Evolutionary conservation across 345 rosid species (phyloP).

Genomic region (Nasturtium officinale): DNA sequence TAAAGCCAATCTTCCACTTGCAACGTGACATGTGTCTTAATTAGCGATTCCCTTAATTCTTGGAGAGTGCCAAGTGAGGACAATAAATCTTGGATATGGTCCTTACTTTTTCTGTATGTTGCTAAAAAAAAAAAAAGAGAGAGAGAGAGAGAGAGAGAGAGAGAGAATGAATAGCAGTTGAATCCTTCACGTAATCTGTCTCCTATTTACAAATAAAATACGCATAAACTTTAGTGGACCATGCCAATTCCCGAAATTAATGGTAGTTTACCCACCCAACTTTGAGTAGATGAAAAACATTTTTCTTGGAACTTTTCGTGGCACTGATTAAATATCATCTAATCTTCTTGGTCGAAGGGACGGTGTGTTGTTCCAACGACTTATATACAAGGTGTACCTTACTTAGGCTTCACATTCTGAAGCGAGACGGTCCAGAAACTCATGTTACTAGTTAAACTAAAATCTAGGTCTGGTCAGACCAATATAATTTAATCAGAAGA

Average conservation of each 20-base stretch:
- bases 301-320: conserved; percentile 11
- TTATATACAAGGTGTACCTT: too few relatives aligned
- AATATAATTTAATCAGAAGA: too few relatives aligned
- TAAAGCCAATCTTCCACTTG: background rate
- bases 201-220: background rate
- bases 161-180: too few relatives aligned
- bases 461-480: background rate
- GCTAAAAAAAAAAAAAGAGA: too few relatives aligned
- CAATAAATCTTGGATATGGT: background rate
- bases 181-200: conserved; percentile 6
- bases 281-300: background rate
- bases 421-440: too few relatives aligned
- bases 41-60: background rate
- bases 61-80: conserved; percentile 10
- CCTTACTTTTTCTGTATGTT: too few relatives aligned
- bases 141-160: too few relatives aligned
- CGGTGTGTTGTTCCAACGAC: background rate
- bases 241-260: background rate
- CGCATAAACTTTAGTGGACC: background rate
- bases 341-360: conserved; percentile 21
- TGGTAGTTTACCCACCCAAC: background rate
- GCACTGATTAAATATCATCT: conserved; percentile 6
- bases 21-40: background rate
- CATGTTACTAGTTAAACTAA: background rate
- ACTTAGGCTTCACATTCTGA: too few relatives aligned